A percentile compares a stretch with the other conserved stretches of the same genome.
Conservation (phyloP, 139 green algal species). For the Chlamydomonas schloesseri region DNA sequence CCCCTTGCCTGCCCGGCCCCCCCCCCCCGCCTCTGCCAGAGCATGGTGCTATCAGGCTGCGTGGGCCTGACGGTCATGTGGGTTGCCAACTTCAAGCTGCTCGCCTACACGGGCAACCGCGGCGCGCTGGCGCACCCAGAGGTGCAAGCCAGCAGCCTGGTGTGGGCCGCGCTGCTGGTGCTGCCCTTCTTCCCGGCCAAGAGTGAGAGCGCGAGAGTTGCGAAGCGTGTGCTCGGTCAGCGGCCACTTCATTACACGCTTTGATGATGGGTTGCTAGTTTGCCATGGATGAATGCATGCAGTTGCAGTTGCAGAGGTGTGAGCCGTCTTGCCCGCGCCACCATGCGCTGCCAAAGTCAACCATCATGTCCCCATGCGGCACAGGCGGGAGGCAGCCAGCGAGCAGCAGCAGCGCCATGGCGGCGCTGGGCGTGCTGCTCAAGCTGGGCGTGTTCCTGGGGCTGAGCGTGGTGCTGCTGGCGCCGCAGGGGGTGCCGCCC, state of each 20-base stretch:
- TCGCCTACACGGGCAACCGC: slow-evolving; percentile 20
- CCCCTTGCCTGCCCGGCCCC: too few species aligned
- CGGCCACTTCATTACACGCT: too few species aligned
- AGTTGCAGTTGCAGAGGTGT: too few species aligned
- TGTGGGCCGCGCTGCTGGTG: slow-evolving; percentile 21
- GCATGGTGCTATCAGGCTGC: not conserved
- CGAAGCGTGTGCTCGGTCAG: too few species aligned
- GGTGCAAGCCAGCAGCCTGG: not conserved
- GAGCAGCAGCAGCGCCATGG: not conserved
- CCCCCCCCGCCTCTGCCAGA: too few species aligned
- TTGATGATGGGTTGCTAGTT: too few species aligned
- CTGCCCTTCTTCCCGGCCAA: slow-evolving; percentile 40
- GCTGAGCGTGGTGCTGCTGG: slow-evolving; percentile 10
- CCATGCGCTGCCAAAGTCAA: too few species aligned
- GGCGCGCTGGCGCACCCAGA: slow-evolving; percentile 22
- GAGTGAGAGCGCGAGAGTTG: slow-evolving; percentile 6
- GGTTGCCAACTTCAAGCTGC: slow-evolving; percentile 35
- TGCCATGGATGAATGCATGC: too few species aligned
- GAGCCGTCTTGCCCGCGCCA: too few species aligned
- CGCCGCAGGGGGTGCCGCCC: not conserved
- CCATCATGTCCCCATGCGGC: too few species aligned
- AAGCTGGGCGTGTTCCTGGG: slow-evolving; percentile 18
- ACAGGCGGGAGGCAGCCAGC: not conserved
- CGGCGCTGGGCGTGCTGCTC: not conserved
- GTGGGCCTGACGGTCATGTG: slow-evolving; percentile 23